Base-by-base conservation (phyloP, 192 early-diverging fungal species). In the Coemansia sp. region DNA sequence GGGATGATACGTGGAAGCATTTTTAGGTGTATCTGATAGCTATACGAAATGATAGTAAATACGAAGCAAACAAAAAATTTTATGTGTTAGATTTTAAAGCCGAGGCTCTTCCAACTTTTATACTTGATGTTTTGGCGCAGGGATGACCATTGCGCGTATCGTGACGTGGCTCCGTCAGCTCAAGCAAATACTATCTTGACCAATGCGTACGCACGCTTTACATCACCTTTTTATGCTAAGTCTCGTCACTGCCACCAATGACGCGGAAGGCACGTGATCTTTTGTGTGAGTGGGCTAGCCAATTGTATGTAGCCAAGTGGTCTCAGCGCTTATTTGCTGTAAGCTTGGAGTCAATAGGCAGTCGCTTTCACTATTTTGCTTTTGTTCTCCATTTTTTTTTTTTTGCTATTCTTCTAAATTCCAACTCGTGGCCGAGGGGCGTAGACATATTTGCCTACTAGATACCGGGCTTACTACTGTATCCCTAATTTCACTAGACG, bases 271-370 rank as follows among this genome's bases (percentile, higher is more conserved):
- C 68, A 69, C 68, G 41, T 69, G 68, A 62, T 25, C n/a, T 1
- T 31, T 32, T 32, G 60, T 63, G 1, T 19, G 9, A n/a, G 14
- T 31, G 42, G 36, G 14, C 23, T 29, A 65, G 69, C 77, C 77
- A 79, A 79, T 79, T 53, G 57, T 38, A 53, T 19, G 15, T 25
- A 58, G 73, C 72, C 73, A 79, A 61, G 77, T 71, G 67, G 25
- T 27, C 25, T 1, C 38, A 55, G 10, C 19, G 21, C 59, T 11
- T 32, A 44, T 23, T 64, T 10, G 45, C n/a, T 27, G 25, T 27
- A 27, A 27, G 25, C 1, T 27, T 27, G 25, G 25, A 27, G 25
- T 27, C 25, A 27, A 27, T 27, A 1, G 15, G 44, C 17, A 15
- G 44, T 44, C 46, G 38, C 45, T 67, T 17, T 58, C 4, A 17